These are phyloP conservation scores for Zygosaccharomyces siamensis DNA, from an alignment of 805 yeast species.

Conservation along the genomic window DNA sequence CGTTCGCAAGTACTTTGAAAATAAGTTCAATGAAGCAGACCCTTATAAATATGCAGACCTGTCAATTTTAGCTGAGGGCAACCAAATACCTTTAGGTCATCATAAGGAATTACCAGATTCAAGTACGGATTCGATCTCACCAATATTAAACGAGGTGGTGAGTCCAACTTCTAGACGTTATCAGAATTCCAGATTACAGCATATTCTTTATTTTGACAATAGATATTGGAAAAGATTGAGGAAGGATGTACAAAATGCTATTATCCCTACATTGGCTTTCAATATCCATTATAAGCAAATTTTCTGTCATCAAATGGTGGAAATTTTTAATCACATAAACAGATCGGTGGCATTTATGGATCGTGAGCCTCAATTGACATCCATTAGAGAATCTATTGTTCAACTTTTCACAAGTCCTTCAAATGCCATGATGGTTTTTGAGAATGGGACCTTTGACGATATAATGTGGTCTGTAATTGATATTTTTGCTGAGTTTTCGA, in stretches of 20 bases:
- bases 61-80: slow-evolving; percentile 35
- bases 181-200: slow-evolving; percentile 50
- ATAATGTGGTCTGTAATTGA: slow-evolving; percentile 45
- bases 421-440: slow-evolving; percentile 51
- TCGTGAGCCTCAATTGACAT: slow-evolving; percentile 81
- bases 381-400: slow-evolving; percentile 67
- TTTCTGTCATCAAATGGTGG: slow-evolving; percentile 50
- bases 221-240: slow-evolving; percentile 53
- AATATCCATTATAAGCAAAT: slow-evolving; percentile 43
- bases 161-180: slow-evolving; percentile 16
- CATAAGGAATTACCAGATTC: slow-evolving; percentile 27
- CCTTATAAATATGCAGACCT: slow-evolving; percentile 26
- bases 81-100: slow-evolving; percentile 34
- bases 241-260: slow-evolving; percentile 41
- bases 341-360: slow-evolving; percentile 56
- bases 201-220: slow-evolving; percentile 52
- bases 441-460: slow-evolving; percentile 37
- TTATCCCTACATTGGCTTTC: slow-evolving; percentile 54
- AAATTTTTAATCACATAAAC: slow-evolving; percentile 48
- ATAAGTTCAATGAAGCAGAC: slow-evolving; percentile 16
- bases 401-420: slow-evolving; percentile 90
- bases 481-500: slow-evolving; percentile 42
- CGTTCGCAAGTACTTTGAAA: slow-evolving; percentile 23
- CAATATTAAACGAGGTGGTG: slow-evolving; percentile 17
- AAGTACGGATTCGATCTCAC: slow-evolving; percentile 31